Evolutionary conservation across 2,329 filamentous ascomycete species (phyloP), one percentile per base, ranked within the genome.

Genomic region (Fusarium sp.): DNA sequence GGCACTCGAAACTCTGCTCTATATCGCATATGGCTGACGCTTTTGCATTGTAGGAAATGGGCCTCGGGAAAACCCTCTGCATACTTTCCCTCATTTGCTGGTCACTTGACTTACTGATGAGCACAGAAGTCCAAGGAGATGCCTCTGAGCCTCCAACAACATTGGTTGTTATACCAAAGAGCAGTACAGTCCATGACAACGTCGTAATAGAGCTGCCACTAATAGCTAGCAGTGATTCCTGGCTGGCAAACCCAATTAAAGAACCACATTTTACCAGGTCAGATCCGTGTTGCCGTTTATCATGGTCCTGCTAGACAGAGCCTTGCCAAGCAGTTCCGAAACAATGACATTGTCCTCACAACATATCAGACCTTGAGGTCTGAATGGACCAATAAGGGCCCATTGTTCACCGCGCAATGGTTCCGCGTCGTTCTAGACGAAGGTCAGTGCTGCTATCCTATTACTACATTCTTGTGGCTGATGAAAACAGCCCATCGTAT

Each of bases 381-480:
- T 4, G 81, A 84, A 1, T 72, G 47, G 50, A 41, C 39, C 22
- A 45, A 7, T 6, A 62, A 51, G 0, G 64, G 70, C 1, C 58
- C 55, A 1, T 30, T 74, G 3, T 66, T 30, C 16, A n/a, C 33
- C 3, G 18, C 51, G 8, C 53, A 51, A 28, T 84, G 81, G 81
- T 68, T 68, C 45, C 75, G 83, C 3, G 56, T 84, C 11, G 74
- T 85, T 26, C 70, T 84, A 26, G 83, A 85, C 63, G 83, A 85
- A 80, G 82, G 82, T 80, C 26, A 64, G 68, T 38, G 3, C 13
- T 14, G 3, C 3, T 13, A 7, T 24, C 5, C 3, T 18, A 7
- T 18, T 15, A 3, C 10, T 4, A 7, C 5, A 2, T 4, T 11
- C 12, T 20, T 11, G 0, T 20, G 3, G 2, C 4, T 24, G n/a